Evolutionary conservation across 2,329 filamentous ascomycete genomes (phyloP), one percentile per base, ranked within the genome.

Genomic region (Trichoderma sp.): DNA sequence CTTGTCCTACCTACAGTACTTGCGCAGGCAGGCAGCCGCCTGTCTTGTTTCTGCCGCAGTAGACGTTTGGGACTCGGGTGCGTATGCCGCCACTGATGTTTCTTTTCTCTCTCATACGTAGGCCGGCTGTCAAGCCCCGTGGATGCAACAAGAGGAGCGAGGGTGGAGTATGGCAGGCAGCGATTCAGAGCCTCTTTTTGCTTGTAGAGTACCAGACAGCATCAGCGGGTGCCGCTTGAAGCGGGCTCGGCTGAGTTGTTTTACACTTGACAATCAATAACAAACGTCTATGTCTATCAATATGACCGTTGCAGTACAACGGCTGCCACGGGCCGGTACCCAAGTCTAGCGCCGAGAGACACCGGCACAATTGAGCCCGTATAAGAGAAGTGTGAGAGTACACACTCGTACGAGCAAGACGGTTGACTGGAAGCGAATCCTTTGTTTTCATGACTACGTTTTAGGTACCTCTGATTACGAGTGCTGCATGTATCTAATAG

Each of bases 21-120:
- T 43, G 40, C 40, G 8, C 40, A 66, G 35, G 65, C 65, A 68
- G 56, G 19, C 31, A 53, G 56, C 65, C 65, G 56, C 43, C 57
- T 66, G 13, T 37, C 7, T 49, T 11, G 58, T 66, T 40, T 43
- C 55, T 62, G 58, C 40, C 61, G 47, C 58, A 52, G 35, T n/a
- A 55, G 66, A 40, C 33, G 35, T 40, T 53, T 60, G n/a, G 37
- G 47, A 21, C 49, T 53, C 40, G 19, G 58, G 7, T 33, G 40
- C 40, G 56, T 43, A 58, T 66, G 55, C 63, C 63, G 55, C 63
- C 63, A 58, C 63, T 11, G 40, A 16, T 43, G 40, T 19, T 47
- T 16, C 37, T 27, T 59, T 40, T 40, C 40, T 21, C 40, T 40
- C 16, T 10, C 7, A 29, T 5, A 7, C 1, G 57, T 60, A 27